Evolutionary conservation across 1,284 basidiomycete species (phyloP).

Genomic region (Austroboletus novae-zelandiae): DNA sequence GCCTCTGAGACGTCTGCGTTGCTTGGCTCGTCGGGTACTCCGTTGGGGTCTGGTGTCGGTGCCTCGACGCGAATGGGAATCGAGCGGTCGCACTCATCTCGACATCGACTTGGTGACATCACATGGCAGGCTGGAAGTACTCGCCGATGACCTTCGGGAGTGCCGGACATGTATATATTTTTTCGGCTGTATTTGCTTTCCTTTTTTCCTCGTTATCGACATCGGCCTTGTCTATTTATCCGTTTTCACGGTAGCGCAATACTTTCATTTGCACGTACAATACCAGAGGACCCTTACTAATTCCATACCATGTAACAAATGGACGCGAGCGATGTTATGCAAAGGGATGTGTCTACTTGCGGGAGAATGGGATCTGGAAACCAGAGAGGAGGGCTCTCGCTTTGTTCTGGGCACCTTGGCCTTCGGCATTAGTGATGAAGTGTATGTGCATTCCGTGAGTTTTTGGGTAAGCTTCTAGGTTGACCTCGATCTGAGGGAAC

Average conservation of each 20-base stretch:
- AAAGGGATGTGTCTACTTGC: slow-evolving; percentile 30
- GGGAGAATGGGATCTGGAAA: slow-evolving; percentile 82
- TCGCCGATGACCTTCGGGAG: slow-evolving; percentile 18
- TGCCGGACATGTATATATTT: slow-evolving; percentile 3
- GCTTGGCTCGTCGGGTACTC: slow-evolving; percentile 20
- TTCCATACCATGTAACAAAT: slow-evolving; percentile 14
- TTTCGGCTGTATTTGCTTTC: slow-evolving; percentile 8
- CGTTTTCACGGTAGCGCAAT: slow-evolving; percentile 9
- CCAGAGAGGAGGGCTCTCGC: slow-evolving; percentile 84
- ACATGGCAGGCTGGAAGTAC: slow-evolving; percentile 39
- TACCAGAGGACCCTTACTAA: slow-evolving; percentile 22
- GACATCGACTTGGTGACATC: slow-evolving; percentile 52
- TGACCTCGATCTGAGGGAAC: slow-evolving; percentile 95
- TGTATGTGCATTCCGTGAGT: slow-evolving; percentile 89
- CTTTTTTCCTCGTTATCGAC: slow-evolving; percentile 13
- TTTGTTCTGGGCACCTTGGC: slow-evolving; percentile 82
- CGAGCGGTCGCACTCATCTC: slow-evolving; percentile 31
- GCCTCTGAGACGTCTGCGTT: slow-evolving; percentile 63
- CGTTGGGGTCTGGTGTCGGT: slow-evolving; percentile 11
- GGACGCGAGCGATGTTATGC: background rate
- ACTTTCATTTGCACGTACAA: slow-evolving; percentile 24
- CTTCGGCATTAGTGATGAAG: slow-evolving; percentile 83
- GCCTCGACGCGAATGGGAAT: slow-evolving; percentile 20
- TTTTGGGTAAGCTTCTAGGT: slow-evolving; percentile 83
- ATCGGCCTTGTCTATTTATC: slow-evolving; percentile 15